These are phyloP conservation scores for Chiua virens DNA, from an alignment of 768 basidiomycete genomes.

Conservation along the genomic window DNA sequence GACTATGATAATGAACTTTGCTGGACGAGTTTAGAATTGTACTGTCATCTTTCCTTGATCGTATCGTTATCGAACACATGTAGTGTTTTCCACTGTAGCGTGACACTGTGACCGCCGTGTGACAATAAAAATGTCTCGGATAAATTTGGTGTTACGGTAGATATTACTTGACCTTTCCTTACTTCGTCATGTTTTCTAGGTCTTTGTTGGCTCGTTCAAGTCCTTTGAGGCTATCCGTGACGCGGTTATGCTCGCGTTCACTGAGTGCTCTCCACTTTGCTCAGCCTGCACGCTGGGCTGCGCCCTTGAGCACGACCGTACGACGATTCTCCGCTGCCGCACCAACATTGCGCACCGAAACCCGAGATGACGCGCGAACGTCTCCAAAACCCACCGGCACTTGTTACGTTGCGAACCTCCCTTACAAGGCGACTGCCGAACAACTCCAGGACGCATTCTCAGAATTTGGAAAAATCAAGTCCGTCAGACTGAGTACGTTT, in stretches of 20 bases:
- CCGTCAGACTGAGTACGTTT: conserved; percentile 43
- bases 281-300: neutral
- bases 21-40: conserved; percentile 7
- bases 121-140: conserved; percentile 18
- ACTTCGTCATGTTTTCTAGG: conserved; percentile 21
- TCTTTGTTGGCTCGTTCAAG: conserved; percentile 18
- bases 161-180: neutral
- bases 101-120: conserved; percentile 22
- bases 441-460: conserved; percentile 43
- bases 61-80: conserved; percentile 2
- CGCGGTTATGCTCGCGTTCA: conserved; percentile 14
- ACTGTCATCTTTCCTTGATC: neutral
- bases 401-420: conserved; percentile 54
- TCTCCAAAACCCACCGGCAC: conserved; percentile 32
- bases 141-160: neutral
- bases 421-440: conserved; percentile 42
- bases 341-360: conserved; percentile 5
- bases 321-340: conserved; percentile 21
- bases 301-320: neutral
- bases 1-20: conserved; percentile 45
- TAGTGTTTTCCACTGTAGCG: conserved; percentile 1
- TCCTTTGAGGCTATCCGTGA: conserved; percentile 8
- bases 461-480: conserved; percentile 42
- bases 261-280: conserved; percentile 8
- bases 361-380: neutral